A percentile compares a stretch with the other conserved stretches of the same genome.
Evolutionary conservation across 2,329 filamentous ascomycete genomes (phyloP).

Genomic region (Thelonectria rubi): DNA sequence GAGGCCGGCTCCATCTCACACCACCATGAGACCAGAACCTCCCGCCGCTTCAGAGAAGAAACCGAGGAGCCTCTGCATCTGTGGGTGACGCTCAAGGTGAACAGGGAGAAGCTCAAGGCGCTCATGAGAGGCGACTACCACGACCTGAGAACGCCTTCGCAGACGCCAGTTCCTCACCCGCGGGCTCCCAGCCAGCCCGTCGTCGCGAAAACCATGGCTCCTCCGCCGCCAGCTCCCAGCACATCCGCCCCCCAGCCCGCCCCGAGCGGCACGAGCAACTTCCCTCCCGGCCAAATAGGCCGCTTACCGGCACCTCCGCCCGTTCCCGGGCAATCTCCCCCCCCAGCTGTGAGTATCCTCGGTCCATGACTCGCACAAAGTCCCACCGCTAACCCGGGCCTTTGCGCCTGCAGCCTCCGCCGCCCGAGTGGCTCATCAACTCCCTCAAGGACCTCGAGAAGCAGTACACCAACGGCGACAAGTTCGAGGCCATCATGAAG

Average conservation of each 20-base stretch:
- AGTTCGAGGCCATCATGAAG: slow-evolving; percentile 91
- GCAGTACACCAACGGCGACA: slow-evolving; percentile 76
- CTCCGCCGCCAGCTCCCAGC: slow-evolving; percentile 51
- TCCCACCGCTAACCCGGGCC: slow-evolving; percentile 26
- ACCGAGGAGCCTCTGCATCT: slow-evolving; percentile 77
- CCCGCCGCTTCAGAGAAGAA: slow-evolving; percentile 76
- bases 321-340: slow-evolving; percentile 63
- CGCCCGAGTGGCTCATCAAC: slow-evolving; percentile 83
- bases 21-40: slow-evolving; percentile 77
- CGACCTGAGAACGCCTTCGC: slow-evolving; percentile 49
- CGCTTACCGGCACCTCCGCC: slow-evolving; percentile 74
- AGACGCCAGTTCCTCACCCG: slow-evolving; percentile 47
- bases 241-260: slow-evolving; percentile 50
- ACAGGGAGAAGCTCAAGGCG: slow-evolving; percentile 75
- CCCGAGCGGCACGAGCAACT: slow-evolving; percentile 44
- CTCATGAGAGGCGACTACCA: slow-evolving; percentile 65
- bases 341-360: slow-evolving; percentile 66
- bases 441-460: slow-evolving; percentile 77
- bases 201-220: slow-evolving; percentile 47
- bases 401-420: slow-evolving; percentile 70
- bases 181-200: slow-evolving; percentile 46
- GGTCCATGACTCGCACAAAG: neutral
- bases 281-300: slow-evolving; percentile 67
- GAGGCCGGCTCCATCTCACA: slow-evolving; percentile 70
- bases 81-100: slow-evolving; percentile 79